Conservation (phyloP, 2,329 filamentous ascomycete genomes). For the Pezicula neosporulosa region DNA sequence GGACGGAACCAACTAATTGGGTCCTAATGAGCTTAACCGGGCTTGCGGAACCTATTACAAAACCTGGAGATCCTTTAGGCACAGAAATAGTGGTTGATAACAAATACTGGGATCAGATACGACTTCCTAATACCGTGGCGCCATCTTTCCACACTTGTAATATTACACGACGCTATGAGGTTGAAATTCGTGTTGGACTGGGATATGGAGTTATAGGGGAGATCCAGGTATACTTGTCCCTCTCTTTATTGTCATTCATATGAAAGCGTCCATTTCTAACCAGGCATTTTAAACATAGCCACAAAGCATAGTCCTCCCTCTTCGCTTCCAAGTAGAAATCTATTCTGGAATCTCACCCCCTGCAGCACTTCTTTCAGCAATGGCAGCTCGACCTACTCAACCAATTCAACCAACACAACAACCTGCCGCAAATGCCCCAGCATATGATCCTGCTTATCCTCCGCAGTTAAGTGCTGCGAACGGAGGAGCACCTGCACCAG, state of each 20-base stretch:
- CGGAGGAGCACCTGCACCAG: conserved; percentile 36
- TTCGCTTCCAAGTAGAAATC: conserved; percentile 76
- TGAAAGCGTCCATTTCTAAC: conserved; percentile 9
- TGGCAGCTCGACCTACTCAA: conserved; percentile 29
- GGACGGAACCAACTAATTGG: conserved; percentile 71
- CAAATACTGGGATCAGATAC: conserved; percentile 66
- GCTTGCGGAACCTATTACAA: conserved; percentile 68
- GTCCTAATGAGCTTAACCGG: conserved; percentile 70
- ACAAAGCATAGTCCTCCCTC: conserved; percentile 75
- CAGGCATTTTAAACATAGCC: conserved; percentile 36
- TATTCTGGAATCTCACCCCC: conserved; percentile 88
- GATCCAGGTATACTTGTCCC: conserved; percentile 21
- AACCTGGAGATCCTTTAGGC: conserved; percentile 52
- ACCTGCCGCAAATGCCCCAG: conserved; percentile 21
- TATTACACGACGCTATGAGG: conserved; percentile 73
- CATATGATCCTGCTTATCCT: conserved; percentile 52
- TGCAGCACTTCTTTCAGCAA: conserved; percentile 67
- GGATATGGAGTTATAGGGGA: conserved; percentile 63
- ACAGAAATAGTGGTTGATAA: conserved; percentile 69
- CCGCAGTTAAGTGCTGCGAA: conserved; percentile 50
- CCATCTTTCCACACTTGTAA: conserved; percentile 90
- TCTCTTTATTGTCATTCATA: background rate
- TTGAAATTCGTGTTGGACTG: conserved; percentile 78
- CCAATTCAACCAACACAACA: conserved; percentile 24
- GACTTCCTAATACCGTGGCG: conserved; percentile 80